These are phyloP conservation scores for Avena insularis DNA, from an alignment of 176 grass and related monocot genomes.

Conservation along the genomic window DNA sequence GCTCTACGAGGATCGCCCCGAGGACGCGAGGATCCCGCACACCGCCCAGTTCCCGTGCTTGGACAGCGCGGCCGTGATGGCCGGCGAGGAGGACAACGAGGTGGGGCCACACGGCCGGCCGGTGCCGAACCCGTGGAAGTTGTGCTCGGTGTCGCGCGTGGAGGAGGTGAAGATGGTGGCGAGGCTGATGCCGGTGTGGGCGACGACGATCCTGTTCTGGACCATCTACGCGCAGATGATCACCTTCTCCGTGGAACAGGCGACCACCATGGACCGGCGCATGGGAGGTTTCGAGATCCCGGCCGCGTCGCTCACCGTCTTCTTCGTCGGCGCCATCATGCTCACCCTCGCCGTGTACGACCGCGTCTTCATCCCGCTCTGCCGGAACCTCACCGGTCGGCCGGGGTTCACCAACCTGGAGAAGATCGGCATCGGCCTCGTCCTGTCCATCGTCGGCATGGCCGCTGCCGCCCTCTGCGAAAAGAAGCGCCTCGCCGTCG, in stretches of 20 bases:
- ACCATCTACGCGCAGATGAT: slow-evolving; percentile 89
- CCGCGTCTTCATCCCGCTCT: slow-evolving; percentile 70
- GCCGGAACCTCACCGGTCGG: slow-evolving; percentile 50
- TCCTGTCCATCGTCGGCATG: slow-evolving; percentile 70
- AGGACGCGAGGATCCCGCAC: slow-evolving; percentile 50
- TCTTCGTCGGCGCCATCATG: slow-evolving; percentile 80
- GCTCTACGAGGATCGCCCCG: neutral
- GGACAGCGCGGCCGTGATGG: slow-evolving; percentile 73
- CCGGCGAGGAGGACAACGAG: slow-evolving; percentile 58
- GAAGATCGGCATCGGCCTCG: slow-evolving; percentile 73
- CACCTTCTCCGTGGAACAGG: slow-evolving; percentile 94
- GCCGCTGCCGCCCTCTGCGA: slow-evolving; percentile 41
- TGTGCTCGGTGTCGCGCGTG: slow-evolving; percentile 71
- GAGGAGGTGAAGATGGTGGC: slow-evolving; percentile 67
- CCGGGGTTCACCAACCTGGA: slow-evolving; percentile 72
- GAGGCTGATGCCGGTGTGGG: slow-evolving; percentile 20
- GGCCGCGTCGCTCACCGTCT: slow-evolving; percentile 75
- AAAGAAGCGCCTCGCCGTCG: slow-evolving; percentile 38
- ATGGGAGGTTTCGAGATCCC: slow-evolving; percentile 75
- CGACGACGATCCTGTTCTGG: slow-evolving; percentile 90
- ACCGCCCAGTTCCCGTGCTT: slow-evolving; percentile 70
- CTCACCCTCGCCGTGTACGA: slow-evolving; percentile 80
- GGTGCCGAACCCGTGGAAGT: slow-evolving; percentile 64
- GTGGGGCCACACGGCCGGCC: slow-evolving; percentile 24
- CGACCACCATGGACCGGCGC: slow-evolving; percentile 81